Percentiles rank a stretch among this genome's conserved stretches.
These are phyloP conservation scores for Acidiella bohemica DNA, from an alignment of 495 filamentous ascomycete genomes.

Conservation along the genomic window DNA sequence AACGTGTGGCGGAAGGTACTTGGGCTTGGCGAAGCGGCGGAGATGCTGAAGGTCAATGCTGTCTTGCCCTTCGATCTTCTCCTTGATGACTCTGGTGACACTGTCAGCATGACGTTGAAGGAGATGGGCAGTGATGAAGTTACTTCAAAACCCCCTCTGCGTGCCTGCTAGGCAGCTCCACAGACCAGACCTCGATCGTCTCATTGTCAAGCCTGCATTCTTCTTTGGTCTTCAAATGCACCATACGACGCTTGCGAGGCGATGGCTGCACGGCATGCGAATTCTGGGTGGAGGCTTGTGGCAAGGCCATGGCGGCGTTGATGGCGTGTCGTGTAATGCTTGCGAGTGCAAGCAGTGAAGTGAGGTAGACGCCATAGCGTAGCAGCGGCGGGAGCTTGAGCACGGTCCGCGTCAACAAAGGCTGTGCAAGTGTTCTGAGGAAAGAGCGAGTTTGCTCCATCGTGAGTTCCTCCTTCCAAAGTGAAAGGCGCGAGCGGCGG, in stretches of 20 bases:
- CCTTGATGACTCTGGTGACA: conserved; percentile 18
- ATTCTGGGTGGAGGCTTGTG: not conserved
- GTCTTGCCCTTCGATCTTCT: conserved; percentile 14
- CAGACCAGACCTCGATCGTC: conserved; percentile 17
- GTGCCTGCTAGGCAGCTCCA: conserved; percentile 22
- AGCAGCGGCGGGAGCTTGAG: conserved; percentile 3
- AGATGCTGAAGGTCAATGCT: conserved; percentile 42
- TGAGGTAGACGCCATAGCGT: conserved; percentile 3
- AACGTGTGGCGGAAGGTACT: conserved; percentile 46
- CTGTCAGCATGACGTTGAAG: not conserved
- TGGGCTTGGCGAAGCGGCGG: conserved; percentile 61
- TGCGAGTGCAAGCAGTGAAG: not conserved
- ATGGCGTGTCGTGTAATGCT: conserved; percentile 4
- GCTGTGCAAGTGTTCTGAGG: not conserved
- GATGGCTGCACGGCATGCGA: not conserved
- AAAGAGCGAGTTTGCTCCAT: not conserved
- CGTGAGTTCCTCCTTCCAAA: not conserved
- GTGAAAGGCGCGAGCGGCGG: not conserved
- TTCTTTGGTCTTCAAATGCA: conserved; percentile 19
- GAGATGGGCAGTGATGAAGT: not conserved
- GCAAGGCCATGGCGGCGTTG: conserved; percentile 11
- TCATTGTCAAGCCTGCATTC: conserved; percentile 17
- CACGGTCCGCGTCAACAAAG: not conserved
- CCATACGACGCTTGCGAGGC: conserved; percentile 6
- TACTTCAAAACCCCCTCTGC: conserved; percentile 20